Evolutionary conservation across 2,329 filamentous ascomycete genomes (phyloP).

Genomic region (Cadophora sp.): DNA sequence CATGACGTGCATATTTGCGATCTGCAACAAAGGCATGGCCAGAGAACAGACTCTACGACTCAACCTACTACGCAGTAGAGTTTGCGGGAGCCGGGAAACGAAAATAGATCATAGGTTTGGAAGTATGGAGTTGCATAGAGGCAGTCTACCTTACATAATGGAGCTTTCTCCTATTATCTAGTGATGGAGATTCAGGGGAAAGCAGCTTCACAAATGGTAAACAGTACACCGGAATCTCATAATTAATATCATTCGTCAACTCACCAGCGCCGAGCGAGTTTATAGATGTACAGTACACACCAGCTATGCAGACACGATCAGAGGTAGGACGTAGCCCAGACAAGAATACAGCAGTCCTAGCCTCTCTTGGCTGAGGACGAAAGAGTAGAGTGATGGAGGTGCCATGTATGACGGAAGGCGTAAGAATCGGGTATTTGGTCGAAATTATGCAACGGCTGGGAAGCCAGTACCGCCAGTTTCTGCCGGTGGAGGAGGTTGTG

Average conservation of each 20-base stretch:
- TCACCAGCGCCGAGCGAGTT: conserved; percentile 30
- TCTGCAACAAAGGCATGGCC: not conserved
- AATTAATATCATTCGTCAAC: conserved; percentile 35
- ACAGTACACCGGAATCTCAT: conserved; percentile 20
- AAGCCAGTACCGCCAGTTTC: conserved; percentile 42
- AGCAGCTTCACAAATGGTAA: conserved; percentile 14
- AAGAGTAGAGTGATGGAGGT: conserved; percentile 44
- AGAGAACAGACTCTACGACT: not conserved
- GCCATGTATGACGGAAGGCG: conserved; percentile 34
- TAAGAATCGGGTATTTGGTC: conserved; percentile 26
- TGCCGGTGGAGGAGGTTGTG: conserved; percentile 43
- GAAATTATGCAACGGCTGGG: conserved; percentile 41
- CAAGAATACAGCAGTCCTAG: conserved; percentile 40
- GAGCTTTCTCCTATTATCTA: too few relatives aligned
- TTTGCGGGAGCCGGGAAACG: not conserved
- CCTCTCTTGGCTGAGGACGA: conserved; percentile 38
- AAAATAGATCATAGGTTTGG: not conserved
- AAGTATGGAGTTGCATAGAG: not conserved
- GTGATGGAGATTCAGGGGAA: not conserved
- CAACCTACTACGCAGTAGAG: not conserved
- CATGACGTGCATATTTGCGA: conserved; percentile 19
- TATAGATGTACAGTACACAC: conserved; percentile 42
- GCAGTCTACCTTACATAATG: not conserved
- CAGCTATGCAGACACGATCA: conserved; percentile 42
- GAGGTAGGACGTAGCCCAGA: conserved; percentile 36